Conservation (phyloP, 768 basidiomycete genomes). For the Termitomyces sp. region DNA sequence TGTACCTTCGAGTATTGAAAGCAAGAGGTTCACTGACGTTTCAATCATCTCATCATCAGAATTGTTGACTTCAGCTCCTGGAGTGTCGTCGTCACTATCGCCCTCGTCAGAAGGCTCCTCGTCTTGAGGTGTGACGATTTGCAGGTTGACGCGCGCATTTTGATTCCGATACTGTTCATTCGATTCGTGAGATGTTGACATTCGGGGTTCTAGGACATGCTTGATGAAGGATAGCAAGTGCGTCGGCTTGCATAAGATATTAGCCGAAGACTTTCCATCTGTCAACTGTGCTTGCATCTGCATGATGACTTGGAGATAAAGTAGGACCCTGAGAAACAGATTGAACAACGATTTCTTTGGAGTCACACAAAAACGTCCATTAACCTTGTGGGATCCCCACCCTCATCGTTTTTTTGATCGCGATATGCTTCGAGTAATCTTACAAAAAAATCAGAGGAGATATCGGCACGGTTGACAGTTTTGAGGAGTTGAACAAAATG, state of each 20-base stretch:
- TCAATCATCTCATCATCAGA: constrained; percentile 64
- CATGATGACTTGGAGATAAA: constrained; percentile 77
- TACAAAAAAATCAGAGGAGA: constrained; percentile 73
- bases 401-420: constrained; percentile 31
- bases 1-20: constrained; percentile 85
- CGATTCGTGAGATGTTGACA: constrained; percentile 24
- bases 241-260: constrained; percentile 59
- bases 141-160: constrained; percentile 21
- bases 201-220: constrained; percentile 59
- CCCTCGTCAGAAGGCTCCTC: constrained; percentile 42
- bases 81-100: constrained; percentile 55
- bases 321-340: constrained; percentile 46
- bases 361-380: constrained; percentile 6
- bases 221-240: constrained; percentile 83
- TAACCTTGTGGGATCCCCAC: constrained; percentile 53
- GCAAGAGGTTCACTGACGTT: constrained; percentile 76
- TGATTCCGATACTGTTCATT: constrained; percentile 9
- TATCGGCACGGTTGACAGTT: constrained; percentile 60
- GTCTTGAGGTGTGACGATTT: constrained; percentile 33
- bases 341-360: constrained; percentile 5
- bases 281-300: constrained; percentile 75
- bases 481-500: constrained; percentile 68
- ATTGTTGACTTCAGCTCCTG: constrained; percentile 34
- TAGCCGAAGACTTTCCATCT: constrained; percentile 47
- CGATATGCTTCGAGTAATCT: constrained; percentile 70